These are phyloP conservation scores for Saccharata proteae DNA, from an alignment of 2,329 filamentous ascomycete species.

Conservation along the genomic window DNA sequence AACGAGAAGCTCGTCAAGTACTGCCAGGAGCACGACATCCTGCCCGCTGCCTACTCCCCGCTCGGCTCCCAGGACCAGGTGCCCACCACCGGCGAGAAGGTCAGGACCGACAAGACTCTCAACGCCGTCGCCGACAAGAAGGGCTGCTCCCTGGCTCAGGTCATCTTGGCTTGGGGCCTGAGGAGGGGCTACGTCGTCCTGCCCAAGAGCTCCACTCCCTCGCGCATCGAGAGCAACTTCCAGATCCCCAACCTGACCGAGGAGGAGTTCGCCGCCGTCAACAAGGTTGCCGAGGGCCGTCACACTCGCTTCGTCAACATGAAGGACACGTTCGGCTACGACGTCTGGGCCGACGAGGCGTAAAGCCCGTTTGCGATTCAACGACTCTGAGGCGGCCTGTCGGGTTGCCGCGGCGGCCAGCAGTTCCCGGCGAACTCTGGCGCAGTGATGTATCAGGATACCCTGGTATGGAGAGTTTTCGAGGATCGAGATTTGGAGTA, in stretches of 20 bases:
- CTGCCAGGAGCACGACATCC: slow-evolving; percentile 46
- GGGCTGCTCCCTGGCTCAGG: slow-evolving; percentile 62
- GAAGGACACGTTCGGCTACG: slow-evolving; percentile 68
- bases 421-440: too few relatives aligned
- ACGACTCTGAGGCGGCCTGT: too few relatives aligned
- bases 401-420: too few relatives aligned
- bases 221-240: slow-evolving; percentile 46
- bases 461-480: too few relatives aligned
- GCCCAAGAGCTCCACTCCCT: slow-evolving; percentile 30
- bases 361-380: too few relatives aligned
- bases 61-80: slow-evolving; percentile 60
- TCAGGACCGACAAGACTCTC: slow-evolving; percentile 54
- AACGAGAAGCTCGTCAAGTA: slow-evolving; percentile 48
- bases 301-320: slow-evolving; percentile 68
- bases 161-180: slow-evolving; percentile 73
- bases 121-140: slow-evolving; percentile 60
- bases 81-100: slow-evolving; percentile 55
- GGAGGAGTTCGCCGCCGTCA: slow-evolving; percentile 45
- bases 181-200: slow-evolving; percentile 49
- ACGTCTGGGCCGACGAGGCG: slow-evolving; percentile 41
- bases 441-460: too few relatives aligned
- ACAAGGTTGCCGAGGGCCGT: slow-evolving; percentile 52
- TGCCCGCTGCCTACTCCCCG: slow-evolving; percentile 54
- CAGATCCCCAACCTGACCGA: slow-evolving; percentile 45
- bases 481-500: too few relatives aligned